A percentile compares a stretch with the other conserved stretches of the same genome.
These are phyloP conservation scores for Amphibolis antarctica DNA, from an alignment of 106 monocot genomes.

Conservation along the genomic window DNA sequence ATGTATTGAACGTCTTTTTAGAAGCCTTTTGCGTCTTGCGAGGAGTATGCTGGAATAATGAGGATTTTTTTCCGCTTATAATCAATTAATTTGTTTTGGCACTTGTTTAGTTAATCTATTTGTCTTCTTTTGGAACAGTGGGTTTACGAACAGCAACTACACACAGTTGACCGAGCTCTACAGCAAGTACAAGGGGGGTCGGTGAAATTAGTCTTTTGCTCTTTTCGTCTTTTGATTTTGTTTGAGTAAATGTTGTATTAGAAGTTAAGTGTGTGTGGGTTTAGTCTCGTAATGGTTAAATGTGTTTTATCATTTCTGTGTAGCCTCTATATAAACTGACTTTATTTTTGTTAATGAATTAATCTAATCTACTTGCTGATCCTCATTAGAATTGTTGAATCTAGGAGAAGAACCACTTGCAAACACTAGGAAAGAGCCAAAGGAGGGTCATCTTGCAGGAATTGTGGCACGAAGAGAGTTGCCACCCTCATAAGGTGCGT, in stretches of 20 bases:
- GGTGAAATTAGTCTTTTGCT: not conserved
- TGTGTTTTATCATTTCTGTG: too few species aligned
- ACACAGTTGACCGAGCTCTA: slow-evolving; percentile 76
- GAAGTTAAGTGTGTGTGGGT: too few species aligned
- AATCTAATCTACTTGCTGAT: too few species aligned
- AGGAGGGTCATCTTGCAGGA: too few species aligned
- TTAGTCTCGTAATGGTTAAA: too few species aligned
- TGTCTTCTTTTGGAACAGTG: slow-evolving; percentile 33
- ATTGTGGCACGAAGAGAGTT: too few species aligned
- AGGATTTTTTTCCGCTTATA: not conserved
- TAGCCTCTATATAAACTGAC: too few species aligned
- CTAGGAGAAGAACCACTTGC: too few species aligned
- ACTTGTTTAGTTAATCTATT: not conserved
- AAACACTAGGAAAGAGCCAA: too few species aligned
- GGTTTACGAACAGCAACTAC: slow-evolving; percentile 79
- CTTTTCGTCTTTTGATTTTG: not conserved
- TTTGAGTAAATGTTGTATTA: too few species aligned
- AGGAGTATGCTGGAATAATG: not conserved
- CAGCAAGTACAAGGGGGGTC: slow-evolving; percentile 73
- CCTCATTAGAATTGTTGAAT: too few species aligned
- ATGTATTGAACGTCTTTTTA: not conserved
- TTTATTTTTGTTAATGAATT: not conserved
- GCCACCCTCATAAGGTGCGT: too few species aligned
- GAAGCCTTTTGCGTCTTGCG: not conserved
- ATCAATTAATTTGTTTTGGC: not conserved